Evolutionary conservation across 2,329 filamentous ascomycete species (phyloP), one percentile per base, ranked within the genome.

Genomic region (Claviceps sp.): DNA sequence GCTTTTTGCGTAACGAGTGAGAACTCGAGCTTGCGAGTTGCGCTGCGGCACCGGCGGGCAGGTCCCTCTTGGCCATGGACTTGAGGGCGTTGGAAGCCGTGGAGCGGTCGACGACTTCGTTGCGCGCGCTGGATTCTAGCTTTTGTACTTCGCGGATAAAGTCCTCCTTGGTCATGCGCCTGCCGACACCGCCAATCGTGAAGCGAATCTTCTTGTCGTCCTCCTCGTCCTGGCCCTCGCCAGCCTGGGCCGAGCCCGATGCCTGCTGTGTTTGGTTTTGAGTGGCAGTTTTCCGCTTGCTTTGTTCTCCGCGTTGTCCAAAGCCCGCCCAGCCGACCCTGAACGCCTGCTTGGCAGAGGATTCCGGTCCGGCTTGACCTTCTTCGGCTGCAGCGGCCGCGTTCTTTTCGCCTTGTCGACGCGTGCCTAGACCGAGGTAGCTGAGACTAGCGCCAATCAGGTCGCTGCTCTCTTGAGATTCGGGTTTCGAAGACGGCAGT

Each of bases 121-220:
- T 71, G 5, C 76, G 75, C 14, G 82, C 79, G 60, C 79, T 79
- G 24, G 79, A 77, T 62, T 91, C 85, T 54, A 91, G 73, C 56
- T 81, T 78, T 57, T 82, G 79, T 61, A 93, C 82, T 62, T 88
- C 81, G 47, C 76, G 72, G 55, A 93, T 81, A 62, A 93, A 91
- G 61, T 89, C 85, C 4, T 84, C 80, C 67, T 90, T 90, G 55
- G 78, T 89, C 79, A 93, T 84, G 47, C 86, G 79, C 55, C 76
- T 74, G 5, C 85, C 85, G n/a, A 82, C 78, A 37, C 82, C 81
- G 45, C 77, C 80, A 56, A 91, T 85, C 1, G 83, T 89, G 66
- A 90, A 91, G 14, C 86, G 79, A 52, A 91, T 82, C 52, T 81
- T 74, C 14, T 78, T 76, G 57, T 90, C 86, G 53, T 90, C 85